Base-by-base conservation (phyloP, 345 rosid species). In the Clausena lansium region DNA sequence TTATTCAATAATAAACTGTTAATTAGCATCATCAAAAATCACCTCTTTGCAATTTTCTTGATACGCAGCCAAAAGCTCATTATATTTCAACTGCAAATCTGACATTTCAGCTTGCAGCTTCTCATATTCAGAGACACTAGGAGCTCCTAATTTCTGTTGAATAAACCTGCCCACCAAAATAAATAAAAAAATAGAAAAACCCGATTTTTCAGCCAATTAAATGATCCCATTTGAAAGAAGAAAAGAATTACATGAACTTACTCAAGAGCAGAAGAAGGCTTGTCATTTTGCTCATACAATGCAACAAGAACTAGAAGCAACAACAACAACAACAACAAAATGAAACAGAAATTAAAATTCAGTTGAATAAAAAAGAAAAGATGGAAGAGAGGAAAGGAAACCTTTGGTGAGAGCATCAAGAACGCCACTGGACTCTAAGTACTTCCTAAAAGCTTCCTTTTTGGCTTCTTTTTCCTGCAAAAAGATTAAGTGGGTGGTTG, bases 231-330 rank as follows among this genome's bases (percentile, higher is more conserved):
- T 20, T 52, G 22, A 70, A 20, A 14, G 9, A 75, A 75, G 5
- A 54, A 60, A 15, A 61, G 32, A 63, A 19, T 32, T 68, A 52
- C 1, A 58, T 76, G 6, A 68, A 92, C 99, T 87, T 84, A 93
- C 97, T 95, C 99, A 70, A 88, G 82, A 69, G 97, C 97, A 67
- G 98, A 93, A 52, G 94, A 89, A 76, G 97, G 99, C 79, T 92
- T 92, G 82, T 93, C 98, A 83, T 91, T 88, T 79, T 95, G 94
- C 87, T 95, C 99, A 82, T 93, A 95, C 68, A 93, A 84, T 36
- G 94, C 81, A 78, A 92, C 97, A 77, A 95, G 84, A 81, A 91
- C 97, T 95, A 80, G 83, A 89, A 45, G 22, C 24, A 67, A 35
- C 25, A 70, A 55, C 25, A 62, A 25, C 54, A 76, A 59, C 28